Base-by-base conservation (phyloP, 139 green algal species). In the Chlamydomonas eustigma region DNA sequence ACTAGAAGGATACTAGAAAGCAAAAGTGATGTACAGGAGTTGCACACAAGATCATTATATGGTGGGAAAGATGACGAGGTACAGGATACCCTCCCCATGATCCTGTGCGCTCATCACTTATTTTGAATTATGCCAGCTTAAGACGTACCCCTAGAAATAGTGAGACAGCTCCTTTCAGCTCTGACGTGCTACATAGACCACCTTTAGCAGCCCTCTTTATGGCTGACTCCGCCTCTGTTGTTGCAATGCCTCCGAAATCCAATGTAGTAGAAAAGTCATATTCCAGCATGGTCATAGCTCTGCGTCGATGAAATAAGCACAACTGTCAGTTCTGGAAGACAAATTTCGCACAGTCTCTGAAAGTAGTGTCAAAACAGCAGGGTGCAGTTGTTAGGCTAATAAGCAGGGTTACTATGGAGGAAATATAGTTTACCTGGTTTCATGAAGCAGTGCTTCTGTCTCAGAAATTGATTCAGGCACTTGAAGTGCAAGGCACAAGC, bases 161-260 rank as follows among this genome's bases (percentile, higher is more conserved):
- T 8, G 33, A 50, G 8, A 39, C 65, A 6, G 65, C 65, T 33
- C 65, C 65, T 31, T 72, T 5, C 65, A 72, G 65, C 31, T 72
- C 65, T 6, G 33, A 33, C 8, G 65, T 33, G 33, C 33, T 50
- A 44, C 65, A 72, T 34, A 72, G 8, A 4, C 65, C 65, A 39
- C 65, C 65, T 34, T 72, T 72, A 34, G 65, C 5, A 25, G 65
- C 65, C 5, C 65, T 33, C 31, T 76, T 71, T 30, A 96, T 75
- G 1, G 83, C 90, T 1, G 78, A 39, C 38, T 81, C 80, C 22
- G 87, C 86, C 50, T 88, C 80, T 5, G 64, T 76, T 0, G 86
- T 96, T 37, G 81, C 79, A n/a, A 93, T 90, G 65, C 90, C 89
- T 1, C 92, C 92, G 84, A 93, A 96, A 73, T 97, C 91, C 8